A percentile compares a stretch with the other conserved stretches of the same genome.
Conservation (phyloP, 1,139 yeast species). For the Suhomyces guaymorum region DNA sequence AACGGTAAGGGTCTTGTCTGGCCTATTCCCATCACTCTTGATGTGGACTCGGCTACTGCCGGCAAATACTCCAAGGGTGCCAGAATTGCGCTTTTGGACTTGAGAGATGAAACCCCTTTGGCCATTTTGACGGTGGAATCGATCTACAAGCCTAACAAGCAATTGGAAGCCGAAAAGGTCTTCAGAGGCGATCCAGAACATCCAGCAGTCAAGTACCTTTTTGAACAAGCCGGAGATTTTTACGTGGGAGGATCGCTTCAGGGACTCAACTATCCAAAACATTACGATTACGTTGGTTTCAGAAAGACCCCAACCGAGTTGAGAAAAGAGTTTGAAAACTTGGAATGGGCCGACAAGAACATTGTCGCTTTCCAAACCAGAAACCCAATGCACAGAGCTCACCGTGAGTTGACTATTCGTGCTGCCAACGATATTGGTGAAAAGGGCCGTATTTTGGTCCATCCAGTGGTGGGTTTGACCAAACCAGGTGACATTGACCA, state of each 20-base stretch:
- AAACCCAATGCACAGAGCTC: conserved; percentile 99
- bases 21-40: conserved; percentile 93
- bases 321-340: conserved; percentile 75
- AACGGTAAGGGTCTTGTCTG: conserved; percentile 68
- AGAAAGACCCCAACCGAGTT: conserved; percentile 91
- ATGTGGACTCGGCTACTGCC: conserved; percentile 61
- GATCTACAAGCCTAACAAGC: conserved; percentile 79
- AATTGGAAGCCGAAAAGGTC: conserved; percentile 75
- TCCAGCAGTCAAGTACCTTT: conserved; percentile 81
- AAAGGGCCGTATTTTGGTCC: conserved; percentile 73
- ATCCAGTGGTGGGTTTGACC: conserved; percentile 95
- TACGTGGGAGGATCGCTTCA: conserved; percentile 88
- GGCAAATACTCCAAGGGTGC: conserved; percentile 52
- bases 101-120: conserved; percentile 76
- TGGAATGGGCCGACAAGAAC: conserved; percentile 72
- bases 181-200: conserved; percentile 98
- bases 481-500: conserved; percentile 98
- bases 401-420: conserved; percentile 91
- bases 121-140: conserved; percentile 82
- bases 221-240: conserved; percentile 73
- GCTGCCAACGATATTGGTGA: conserved; percentile 67
- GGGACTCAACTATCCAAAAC: conserved; percentile 82
- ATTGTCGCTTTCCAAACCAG: conserved; percentile 98
- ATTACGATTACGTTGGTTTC: conserved; percentile 84
- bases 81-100: conserved; percentile 74